Evolutionary conservation across 371 early-diverging fungal species (phyloP).

Genomic region (Scutellospora calospora): DNA sequence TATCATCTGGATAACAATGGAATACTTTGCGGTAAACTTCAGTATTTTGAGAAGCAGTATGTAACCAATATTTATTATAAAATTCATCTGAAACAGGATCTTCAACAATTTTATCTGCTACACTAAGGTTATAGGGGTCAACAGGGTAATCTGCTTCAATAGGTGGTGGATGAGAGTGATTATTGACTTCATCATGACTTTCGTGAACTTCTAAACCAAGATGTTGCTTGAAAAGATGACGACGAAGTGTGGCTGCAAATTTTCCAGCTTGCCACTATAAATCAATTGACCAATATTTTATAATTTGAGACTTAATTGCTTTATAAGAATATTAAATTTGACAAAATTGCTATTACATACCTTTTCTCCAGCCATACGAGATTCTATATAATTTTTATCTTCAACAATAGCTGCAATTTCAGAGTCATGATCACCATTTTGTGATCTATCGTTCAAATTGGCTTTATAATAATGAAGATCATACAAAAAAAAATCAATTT

Average conservation of each 20-base stretch:
- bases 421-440: conserved; percentile 89
- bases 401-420: conserved; percentile 90
- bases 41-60: conserved; percentile 75
- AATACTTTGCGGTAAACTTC: conserved; percentile 79
- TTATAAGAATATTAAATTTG: background rate
- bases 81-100: conserved; percentile 80
- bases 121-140: background rate
- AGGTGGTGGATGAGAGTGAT: conserved; percentile 23
- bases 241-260: conserved; percentile 79
- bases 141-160: conserved; percentile 44
- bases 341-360: conserved; percentile 49
- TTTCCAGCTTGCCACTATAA: conserved; percentile 71
- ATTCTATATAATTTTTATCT: conserved; percentile 74
- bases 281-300: background rate
- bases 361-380: conserved; percentile 75
- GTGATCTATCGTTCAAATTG: conserved; percentile 92
- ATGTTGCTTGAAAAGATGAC: conserved; percentile 87
- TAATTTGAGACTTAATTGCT: background rate
- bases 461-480: conserved; percentile 55
- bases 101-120: conserved; percentile 52
- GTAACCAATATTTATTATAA: conserved; percentile 70
- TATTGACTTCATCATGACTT: background rate
- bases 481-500: too few relatives aligned
- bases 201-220: conserved; percentile 65
- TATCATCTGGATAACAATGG: conserved; percentile 87